Evolutionary conservation across 352 stramenopile genomes (phyloP).

Genomic region (Globisporangium abappressorium): DNA sequence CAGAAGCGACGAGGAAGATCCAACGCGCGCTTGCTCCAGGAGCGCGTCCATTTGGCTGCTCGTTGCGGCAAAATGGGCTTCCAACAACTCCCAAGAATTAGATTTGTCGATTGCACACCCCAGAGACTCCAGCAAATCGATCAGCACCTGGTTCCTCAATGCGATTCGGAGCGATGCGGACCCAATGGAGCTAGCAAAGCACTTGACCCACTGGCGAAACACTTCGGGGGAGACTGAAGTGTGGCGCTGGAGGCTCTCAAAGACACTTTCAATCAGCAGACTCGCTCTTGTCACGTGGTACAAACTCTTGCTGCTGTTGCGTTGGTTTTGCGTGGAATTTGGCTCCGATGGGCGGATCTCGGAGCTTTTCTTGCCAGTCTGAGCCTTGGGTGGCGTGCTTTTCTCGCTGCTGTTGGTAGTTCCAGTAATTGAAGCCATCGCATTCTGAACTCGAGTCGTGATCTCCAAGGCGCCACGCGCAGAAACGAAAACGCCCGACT

Average conservation of each 20-base stretch:
- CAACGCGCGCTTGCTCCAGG: slow-evolving; percentile 10
- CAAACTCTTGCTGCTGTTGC: background rate
- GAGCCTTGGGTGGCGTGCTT: background rate
- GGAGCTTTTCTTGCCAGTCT: background rate
- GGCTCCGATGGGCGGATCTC: background rate
- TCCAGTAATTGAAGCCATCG: background rate
- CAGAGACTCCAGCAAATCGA: background rate
- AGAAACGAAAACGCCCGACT: slow-evolving; percentile 32
- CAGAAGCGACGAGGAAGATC: slow-evolving; percentile 11
- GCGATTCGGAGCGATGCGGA: slow-evolving; percentile 25
- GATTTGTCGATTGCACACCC: background rate
- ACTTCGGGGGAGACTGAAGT: background rate
- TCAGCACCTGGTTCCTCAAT: slow-evolving; percentile 17
- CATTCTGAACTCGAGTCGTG: slow-evolving; percentile 3
- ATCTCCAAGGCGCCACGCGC: slow-evolving; percentile 25
- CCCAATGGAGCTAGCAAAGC: slow-evolving; percentile 19
- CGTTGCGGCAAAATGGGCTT: slow-evolving; percentile 5
- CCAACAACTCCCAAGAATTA: background rate
- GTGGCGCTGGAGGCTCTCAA: background rate
- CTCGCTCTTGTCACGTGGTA: background rate
- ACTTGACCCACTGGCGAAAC: slow-evolving; percentile 14
- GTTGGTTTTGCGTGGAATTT: background rate
- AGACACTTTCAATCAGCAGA: background rate
- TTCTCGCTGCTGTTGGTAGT: background rate
- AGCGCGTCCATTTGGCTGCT: background rate